A percentile compares a stretch with the other conserved stretches of the same genome.
phyloP scores from a whole-genome alignment of 306 rosid genomes.

The Oemleria cerasiformis region DNA sequence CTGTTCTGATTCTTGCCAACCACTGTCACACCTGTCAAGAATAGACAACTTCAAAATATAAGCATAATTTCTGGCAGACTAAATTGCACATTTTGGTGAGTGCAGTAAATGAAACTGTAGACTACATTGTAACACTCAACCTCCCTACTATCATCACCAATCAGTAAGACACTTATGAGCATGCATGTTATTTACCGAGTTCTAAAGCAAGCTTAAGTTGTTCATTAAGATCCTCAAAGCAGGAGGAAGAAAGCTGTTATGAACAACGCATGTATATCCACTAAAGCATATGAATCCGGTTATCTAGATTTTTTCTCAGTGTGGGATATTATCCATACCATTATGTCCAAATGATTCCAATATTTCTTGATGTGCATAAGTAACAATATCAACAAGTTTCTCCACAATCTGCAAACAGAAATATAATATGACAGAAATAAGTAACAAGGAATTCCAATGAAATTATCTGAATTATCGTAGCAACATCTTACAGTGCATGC shows the following conservation, averaged over 20 bases:
- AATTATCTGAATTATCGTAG: not conserved
- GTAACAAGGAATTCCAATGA: conserved; percentile 1
- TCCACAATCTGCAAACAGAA: conserved; percentile 76
- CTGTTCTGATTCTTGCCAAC: not conserved
- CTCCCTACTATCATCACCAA: too few relatives aligned
- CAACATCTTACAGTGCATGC: not conserved
- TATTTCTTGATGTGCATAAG: conserved; percentile 63
- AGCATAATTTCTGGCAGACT: too few relatives aligned
- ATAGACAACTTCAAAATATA: not conserved
- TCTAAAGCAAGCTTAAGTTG: not conserved
- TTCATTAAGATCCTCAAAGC: not conserved
- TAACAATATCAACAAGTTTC: conserved; percentile 69
- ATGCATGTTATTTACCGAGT: conserved; percentile 1
- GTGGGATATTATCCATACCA: conserved; percentile 44
- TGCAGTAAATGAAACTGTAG: not conserved
- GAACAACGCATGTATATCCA: not conserved
- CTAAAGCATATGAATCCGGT: not conserved
- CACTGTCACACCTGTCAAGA: conserved; percentile 30
- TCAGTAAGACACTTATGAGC: not conserved
- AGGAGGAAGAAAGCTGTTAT: not conserved
- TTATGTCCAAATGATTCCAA: conserved; percentile 57
- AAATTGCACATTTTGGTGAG: not conserved
- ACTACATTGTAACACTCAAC: not conserved
- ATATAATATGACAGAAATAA: conserved; percentile 18
- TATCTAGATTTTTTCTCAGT: not conserved